Evolutionary conservation across 2,329 filamentous ascomycete genomes (phyloP).

Genomic region (Hypoxylon sp.): DNA sequence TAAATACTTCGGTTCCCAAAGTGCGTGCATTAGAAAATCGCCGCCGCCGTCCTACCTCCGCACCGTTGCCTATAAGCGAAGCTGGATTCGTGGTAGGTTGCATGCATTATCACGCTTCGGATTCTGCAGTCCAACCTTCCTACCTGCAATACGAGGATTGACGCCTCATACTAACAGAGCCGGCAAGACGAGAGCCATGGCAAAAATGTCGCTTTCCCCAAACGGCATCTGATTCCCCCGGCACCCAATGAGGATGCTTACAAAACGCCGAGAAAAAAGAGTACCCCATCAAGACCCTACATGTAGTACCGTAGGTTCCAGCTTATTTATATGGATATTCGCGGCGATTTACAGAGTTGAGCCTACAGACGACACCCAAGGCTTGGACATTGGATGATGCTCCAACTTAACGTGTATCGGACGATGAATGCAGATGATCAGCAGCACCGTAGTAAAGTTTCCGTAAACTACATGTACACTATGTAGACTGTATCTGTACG

Average conservation of each 20-base stretch:
- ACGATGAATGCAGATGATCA: slow-evolving; percentile 40
- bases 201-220: slow-evolving; percentile 47
- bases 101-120: slow-evolving; percentile 40
- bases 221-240: slow-evolving; percentile 47
- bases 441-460: slow-evolving; percentile 6
- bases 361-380: slow-evolving; percentile 4
- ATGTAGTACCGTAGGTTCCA: slow-evolving; percentile 23
- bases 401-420: slow-evolving; percentile 35
- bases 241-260: slow-evolving; percentile 43
- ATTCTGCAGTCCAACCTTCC: slow-evolving; percentile 42
- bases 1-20: slow-evolving; percentile 26
- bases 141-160: slow-evolving; percentile 44
- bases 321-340: slow-evolving; percentile 21
- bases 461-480: slow-evolving; percentile 5
- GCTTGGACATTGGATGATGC: slow-evolving; percentile 33
- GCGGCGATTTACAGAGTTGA: slow-evolving; percentile 18
- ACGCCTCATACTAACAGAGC: slow-evolving; percentile 27
- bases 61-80: slow-evolving; percentile 39
- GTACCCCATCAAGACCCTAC: slow-evolving; percentile 19
- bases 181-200: slow-evolving; percentile 35
- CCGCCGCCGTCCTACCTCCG: slow-evolving; percentile 19
- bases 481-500: slow-evolving; percentile 14
- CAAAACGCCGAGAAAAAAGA: slow-evolving; percentile 22
- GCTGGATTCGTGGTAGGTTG: slow-evolving; percentile 29
- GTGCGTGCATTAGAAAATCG: slow-evolving; percentile 30